phyloP scores from a whole-genome alignment of 176 grass and related monocot species.

The Cenchrus fungigraminus region DNA sequence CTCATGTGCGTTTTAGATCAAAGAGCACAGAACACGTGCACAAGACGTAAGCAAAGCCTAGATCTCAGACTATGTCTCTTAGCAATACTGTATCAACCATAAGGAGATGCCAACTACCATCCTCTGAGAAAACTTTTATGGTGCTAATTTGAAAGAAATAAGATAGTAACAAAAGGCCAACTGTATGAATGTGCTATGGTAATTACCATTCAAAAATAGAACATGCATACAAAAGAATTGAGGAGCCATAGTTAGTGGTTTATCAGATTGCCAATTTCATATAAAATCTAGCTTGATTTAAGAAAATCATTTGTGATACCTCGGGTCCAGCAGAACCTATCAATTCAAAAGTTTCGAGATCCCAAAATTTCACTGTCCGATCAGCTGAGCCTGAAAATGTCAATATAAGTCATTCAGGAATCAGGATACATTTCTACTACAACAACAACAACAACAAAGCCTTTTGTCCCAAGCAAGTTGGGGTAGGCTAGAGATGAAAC shows the following conservation, averaged over 20 bases:
- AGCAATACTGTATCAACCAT: slow-evolving; percentile 14
- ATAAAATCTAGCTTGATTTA: slow-evolving; percentile 1
- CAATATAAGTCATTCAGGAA: slow-evolving; percentile 25
- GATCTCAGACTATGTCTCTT: slow-evolving; percentile 1
- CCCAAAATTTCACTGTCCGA: slow-evolving; percentile 95
- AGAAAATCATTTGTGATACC: slow-evolving; percentile 51
- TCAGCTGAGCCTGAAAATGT: slow-evolving; percentile 79
- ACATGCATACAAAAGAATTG: background rate
- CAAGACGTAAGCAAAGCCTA: background rate
- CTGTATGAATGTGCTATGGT: background rate
- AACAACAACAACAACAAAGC: too few species aligned
- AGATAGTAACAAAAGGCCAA: background rate
- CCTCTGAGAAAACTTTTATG: background rate
- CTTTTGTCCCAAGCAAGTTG: too few species aligned
- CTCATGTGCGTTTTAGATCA: background rate
- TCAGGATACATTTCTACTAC: slow-evolving; percentile 29
- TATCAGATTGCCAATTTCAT: slow-evolving; percentile 17
- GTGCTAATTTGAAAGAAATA: slow-evolving; percentile 29
- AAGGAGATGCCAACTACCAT: background rate
- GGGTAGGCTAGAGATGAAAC: too few species aligned
- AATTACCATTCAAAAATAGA: slow-evolving; percentile 21
- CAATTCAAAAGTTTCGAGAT: slow-evolving; percentile 97
- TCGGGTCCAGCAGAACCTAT: slow-evolving; percentile 93
- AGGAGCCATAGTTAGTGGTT: slow-evolving; percentile 11
- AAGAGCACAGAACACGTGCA: background rate